Base-by-base conservation (phyloP, 345 rosid species). In the Raphanus sativus region DNA sequence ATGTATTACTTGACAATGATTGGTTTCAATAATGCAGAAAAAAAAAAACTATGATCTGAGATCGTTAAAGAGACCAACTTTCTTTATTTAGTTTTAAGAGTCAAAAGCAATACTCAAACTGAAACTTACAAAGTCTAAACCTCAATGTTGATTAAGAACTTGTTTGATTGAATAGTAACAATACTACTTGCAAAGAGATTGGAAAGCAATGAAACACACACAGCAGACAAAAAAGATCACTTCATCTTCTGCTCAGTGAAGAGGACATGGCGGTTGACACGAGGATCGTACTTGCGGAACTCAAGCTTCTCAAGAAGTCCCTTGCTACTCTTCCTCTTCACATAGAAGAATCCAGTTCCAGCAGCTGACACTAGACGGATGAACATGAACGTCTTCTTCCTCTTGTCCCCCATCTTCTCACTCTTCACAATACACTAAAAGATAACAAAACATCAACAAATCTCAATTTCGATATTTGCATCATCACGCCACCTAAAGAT, bases 331-430 rank as follows among this genome's bases (percentile, higher is more conserved):
- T 92, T 95, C 88, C 85, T 87, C 90, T 90, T 89, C 64, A 91
- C 99, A 65, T 92, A 92, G 86, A 95, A 95, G 87, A 95, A 95
- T 25, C 98, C 98, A 62, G 94, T 92, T 59, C 99, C 98, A 50
- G 99, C 99, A 34, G 98, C 92, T 0, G 98, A 94, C 13, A 94
- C 95, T 11, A 94, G 91, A 79, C 95, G 87, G 55, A 92, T 86
- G 80, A 94, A 92, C 89, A 92, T 91, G 65, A 91, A 91, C 40
- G 72, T 68, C 62, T 68, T 68, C 72, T 68, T 68, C 17, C 72
- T 68, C 62, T 68, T 68, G 85, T 87, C 97, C 66, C 97, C 97
- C 98, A 94, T 89, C 0, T 25, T 71, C 71, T 62, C 10, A 25
- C 62, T 40, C 50, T 60, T 45, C 7, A 73, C 7, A 71, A 56